Evolutionary conservation across 768 basidiomycete genomes (phyloP).

Genomic region (Arthromyces matolae): DNA sequence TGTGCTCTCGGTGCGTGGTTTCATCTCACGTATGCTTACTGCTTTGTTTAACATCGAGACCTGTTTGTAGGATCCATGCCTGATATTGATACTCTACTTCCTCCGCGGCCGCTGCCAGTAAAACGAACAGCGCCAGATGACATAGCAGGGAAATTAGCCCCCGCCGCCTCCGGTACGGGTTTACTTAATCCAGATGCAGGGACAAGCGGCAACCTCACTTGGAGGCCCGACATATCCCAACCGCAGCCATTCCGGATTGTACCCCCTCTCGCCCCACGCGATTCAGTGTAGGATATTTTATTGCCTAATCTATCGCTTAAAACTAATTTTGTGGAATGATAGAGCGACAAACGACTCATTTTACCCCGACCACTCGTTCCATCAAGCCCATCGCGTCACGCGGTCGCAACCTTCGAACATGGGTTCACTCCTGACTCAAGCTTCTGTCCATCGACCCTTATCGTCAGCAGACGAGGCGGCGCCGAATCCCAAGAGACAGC

Average conservation of each 20-base stretch:
- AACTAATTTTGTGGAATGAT: slow-evolving; percentile 17
- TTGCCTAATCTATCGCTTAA: no score
- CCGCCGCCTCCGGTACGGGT: slow-evolving; percentile 60
- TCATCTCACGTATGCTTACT: slow-evolving; percentile 10
- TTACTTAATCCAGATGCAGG: slow-evolving; percentile 76
- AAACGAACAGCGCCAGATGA: slow-evolving; percentile 56
- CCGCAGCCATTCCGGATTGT: slow-evolving; percentile 59
- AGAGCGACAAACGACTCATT: slow-evolving; percentile 59
- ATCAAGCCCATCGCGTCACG: slow-evolving; percentile 44
- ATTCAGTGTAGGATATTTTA: slow-evolving; percentile 48
- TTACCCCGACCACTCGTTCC: slow-evolving; percentile 56
- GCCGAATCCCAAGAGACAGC: slow-evolving; percentile 71
- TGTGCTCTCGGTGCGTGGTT: slow-evolving; percentile 67
- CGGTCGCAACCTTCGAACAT: slow-evolving; percentile 38
- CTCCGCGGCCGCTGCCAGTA: slow-evolving; percentile 54
- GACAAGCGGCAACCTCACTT: slow-evolving; percentile 47
- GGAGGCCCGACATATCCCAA: slow-evolving; percentile 50
- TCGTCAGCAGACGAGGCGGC: slow-evolving; percentile 83
- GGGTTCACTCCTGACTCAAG: slow-evolving; percentile 37
- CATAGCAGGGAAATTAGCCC: slow-evolving; percentile 39
- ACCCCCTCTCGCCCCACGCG: slow-evolving; percentile 46
- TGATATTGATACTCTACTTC: slow-evolving; percentile 70
- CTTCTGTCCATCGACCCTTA: slow-evolving; percentile 59
- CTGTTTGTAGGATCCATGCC: slow-evolving; percentile 54
- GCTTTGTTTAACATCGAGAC: slow-evolving; percentile 2